A percentile compares a stretch with the other conserved stretches of the same genome.
Evolutionary conservation across 1,284 basidiomycete genomes (phyloP).

Genomic region (Pseudozyma sp.): DNA sequence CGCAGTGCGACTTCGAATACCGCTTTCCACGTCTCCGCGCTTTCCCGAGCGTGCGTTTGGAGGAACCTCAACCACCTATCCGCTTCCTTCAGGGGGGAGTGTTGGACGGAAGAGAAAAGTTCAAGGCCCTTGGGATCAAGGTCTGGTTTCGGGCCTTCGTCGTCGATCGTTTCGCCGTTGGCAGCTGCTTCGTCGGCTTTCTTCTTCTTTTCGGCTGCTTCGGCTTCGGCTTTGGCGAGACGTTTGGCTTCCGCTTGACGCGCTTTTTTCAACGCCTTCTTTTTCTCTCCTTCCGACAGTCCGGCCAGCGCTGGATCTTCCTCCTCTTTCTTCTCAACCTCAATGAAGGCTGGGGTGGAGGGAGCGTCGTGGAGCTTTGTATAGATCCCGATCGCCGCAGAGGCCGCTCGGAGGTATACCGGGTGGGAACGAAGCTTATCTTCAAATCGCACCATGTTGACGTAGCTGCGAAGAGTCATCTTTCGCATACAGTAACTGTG

Average conservation of each 20-base stretch:
- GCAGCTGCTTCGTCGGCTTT: slow-evolving; percentile 41
- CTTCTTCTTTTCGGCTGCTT: slow-evolving; percentile 31
- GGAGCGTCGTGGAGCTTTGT: slow-evolving; percentile 69
- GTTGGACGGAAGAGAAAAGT: slow-evolving; percentile 30
- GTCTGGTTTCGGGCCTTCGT: slow-evolving; percentile 76
- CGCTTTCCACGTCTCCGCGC: slow-evolving; percentile 80
- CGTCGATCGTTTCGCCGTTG: slow-evolving; percentile 74
- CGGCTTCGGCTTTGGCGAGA: slow-evolving; percentile 27
- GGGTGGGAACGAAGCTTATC: slow-evolving; percentile 81
- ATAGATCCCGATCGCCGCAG: slow-evolving; percentile 80
- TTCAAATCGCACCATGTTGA: slow-evolving; percentile 84
- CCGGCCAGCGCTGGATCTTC: slow-evolving; percentile 23
- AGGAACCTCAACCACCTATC: slow-evolving; percentile 80
- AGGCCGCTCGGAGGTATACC: slow-evolving; percentile 80
- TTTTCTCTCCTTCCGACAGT: slow-evolving; percentile 33
- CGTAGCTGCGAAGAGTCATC: slow-evolving; percentile 86
- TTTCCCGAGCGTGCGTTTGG: slow-evolving; percentile 70
- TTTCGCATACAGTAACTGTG: slow-evolving; percentile 93
- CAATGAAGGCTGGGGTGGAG: slow-evolving; percentile 63
- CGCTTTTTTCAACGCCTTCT: slow-evolving; percentile 45
- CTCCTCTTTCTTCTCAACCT: slow-evolving; percentile 53
- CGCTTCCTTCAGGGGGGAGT: slow-evolving; percentile 78
- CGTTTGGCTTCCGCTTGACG: slow-evolving; percentile 40
- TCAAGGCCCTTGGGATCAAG: slow-evolving; percentile 67
- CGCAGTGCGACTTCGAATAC: slow-evolving; percentile 85